A percentile compares a stretch with the other conserved stretches of the same genome.
phyloP scores from a whole-genome alignment of 306 rosid species.

The Datisca glomerata region DNA sequence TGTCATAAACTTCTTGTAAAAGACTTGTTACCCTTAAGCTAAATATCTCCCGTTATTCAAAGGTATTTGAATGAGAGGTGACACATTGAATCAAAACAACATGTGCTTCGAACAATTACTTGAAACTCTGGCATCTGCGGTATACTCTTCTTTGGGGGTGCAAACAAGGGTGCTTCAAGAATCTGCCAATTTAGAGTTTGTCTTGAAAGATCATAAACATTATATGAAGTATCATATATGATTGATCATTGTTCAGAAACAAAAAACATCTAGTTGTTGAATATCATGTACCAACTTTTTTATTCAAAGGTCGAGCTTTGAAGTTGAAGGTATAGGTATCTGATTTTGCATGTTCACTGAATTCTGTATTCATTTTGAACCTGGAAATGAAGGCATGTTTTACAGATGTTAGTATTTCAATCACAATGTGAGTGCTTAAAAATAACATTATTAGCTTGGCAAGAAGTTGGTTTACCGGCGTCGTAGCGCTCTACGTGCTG shows the following conservation, averaged over 20 bases:
- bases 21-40: neutral
- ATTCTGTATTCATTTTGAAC: conserved; percentile 23
- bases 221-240: neutral
- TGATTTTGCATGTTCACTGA: conserved; percentile 23
- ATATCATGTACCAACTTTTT: conserved; percentile 40
- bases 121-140: conserved; percentile 30
- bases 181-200: conserved; percentile 29
- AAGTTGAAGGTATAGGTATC: conserved; percentile 13
- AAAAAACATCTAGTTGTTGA: neutral
- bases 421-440: no score
- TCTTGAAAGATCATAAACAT: conserved; percentile 4
- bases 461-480: conserved; percentile 33
- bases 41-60: neutral
- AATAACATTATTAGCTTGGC: conserved; percentile 1
- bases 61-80: neutral
- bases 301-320: conserved; percentile 30
- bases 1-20: neutral
- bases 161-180: conserved; percentile 29
- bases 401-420: no score
- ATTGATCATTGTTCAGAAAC: neutral
- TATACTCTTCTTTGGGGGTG: conserved; percentile 24
- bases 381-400: conserved; percentile 26
- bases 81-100: conserved; percentile 2
- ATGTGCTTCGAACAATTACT: conserved; percentile 20
- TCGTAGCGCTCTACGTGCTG: conserved; percentile 64